phyloP scores from a whole-genome alignment of 2,329 filamentous ascomycete genomes.

The Fusarium sp. region DNA sequence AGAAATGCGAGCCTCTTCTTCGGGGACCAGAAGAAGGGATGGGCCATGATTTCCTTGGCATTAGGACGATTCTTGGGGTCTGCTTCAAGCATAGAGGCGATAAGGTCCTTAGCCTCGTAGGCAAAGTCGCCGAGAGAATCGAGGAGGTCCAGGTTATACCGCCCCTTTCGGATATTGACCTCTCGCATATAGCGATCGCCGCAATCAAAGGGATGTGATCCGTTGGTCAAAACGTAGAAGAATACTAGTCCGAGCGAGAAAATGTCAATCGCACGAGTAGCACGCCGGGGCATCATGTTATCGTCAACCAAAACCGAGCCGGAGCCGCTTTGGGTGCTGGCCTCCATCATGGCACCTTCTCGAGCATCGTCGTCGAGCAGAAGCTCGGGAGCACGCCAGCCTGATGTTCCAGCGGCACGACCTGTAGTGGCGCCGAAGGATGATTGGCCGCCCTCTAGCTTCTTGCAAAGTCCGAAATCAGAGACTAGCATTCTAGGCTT shows the following conservation, averaged over 20 bases:
- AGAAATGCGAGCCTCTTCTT: slow-evolving; percentile 91
- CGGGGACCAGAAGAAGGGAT: slow-evolving; percentile 95
- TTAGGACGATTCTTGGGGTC: slow-evolving; percentile 69
- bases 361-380: slow-evolving; percentile 79
- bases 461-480: slow-evolving; percentile 97
- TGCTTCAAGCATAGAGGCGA: slow-evolving; percentile 76
- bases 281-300: slow-evolving; percentile 73
- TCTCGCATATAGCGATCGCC: slow-evolving; percentile 95
- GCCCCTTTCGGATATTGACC: slow-evolving; percentile 94
- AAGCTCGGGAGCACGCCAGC: slow-evolving; percentile 95
- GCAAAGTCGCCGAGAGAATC: slow-evolving; percentile 83
- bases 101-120: slow-evolving; percentile 86
- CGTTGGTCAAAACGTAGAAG: slow-evolving; percentile 96
- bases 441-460: slow-evolving; percentile 91
- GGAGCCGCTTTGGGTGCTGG: slow-evolving; percentile 67
- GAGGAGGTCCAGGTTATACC: slow-evolving; percentile 74
- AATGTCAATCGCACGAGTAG: slow-evolving; percentile 95
- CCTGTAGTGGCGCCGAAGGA: slow-evolving; percentile 95
- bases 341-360: slow-evolving; percentile 56
- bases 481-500: slow-evolving; percentile 90
- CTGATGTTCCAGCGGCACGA: slow-evolving; percentile 90
- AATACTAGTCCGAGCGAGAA: slow-evolving; percentile 98
- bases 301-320: slow-evolving; percentile 65
- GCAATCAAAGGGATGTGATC: slow-evolving; percentile 91
- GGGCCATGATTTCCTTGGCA: slow-evolving; percentile 81